A percentile compares a stretch with the other conserved stretches of the same genome.
Conservation (phyloP, 2,329 filamentous ascomycete genomes). For the Botrytis medusae region DNA sequence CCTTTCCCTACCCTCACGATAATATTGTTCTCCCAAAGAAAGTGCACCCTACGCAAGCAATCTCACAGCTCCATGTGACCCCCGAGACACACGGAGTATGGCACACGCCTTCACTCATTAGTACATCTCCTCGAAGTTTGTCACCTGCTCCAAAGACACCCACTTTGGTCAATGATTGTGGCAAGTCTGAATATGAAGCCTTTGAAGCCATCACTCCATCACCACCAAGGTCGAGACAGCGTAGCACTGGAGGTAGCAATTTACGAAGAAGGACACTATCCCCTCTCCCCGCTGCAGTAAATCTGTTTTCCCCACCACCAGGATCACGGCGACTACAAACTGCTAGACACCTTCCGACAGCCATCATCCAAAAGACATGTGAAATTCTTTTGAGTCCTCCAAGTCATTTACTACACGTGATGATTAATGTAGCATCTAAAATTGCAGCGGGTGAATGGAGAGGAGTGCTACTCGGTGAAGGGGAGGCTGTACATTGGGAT, state of each 20-base stretch:
- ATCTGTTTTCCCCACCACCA: conserved; percentile 57
- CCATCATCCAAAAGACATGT: conserved; percentile 74
- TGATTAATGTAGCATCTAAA: conserved; percentile 77
- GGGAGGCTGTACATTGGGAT: conserved; percentile 60
- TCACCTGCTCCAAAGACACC: conserved; percentile 44
- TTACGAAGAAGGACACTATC: conserved; percentile 60
- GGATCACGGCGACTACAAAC: conserved; percentile 46
- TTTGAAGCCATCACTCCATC: conserved; percentile 42
- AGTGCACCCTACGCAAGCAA: conserved; percentile 37
- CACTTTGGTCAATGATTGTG: conserved; percentile 45
- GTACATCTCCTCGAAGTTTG: conserved; percentile 25
- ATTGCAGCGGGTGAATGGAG: conserved; percentile 67
- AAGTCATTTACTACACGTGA: conserved; percentile 71
- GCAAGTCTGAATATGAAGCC: conserved; percentile 43
- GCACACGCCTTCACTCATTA: conserved; percentile 24
- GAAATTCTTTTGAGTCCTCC: conserved; percentile 80
- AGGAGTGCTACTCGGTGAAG: conserved; percentile 56
- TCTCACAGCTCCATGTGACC: conserved; percentile 40
- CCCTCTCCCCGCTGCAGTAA: conserved; percentile 66
- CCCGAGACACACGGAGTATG: conserved; percentile 33
- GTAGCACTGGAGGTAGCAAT: conserved; percentile 53
- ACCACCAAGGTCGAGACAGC: conserved; percentile 46
- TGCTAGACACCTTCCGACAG: conserved; percentile 55
- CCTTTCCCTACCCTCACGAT: conserved; percentile 45
- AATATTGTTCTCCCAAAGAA: conserved; percentile 43